Base-by-base conservation (phyloP, 2,329 filamentous ascomycete species). In the Triangularia verruculosa region DNA sequence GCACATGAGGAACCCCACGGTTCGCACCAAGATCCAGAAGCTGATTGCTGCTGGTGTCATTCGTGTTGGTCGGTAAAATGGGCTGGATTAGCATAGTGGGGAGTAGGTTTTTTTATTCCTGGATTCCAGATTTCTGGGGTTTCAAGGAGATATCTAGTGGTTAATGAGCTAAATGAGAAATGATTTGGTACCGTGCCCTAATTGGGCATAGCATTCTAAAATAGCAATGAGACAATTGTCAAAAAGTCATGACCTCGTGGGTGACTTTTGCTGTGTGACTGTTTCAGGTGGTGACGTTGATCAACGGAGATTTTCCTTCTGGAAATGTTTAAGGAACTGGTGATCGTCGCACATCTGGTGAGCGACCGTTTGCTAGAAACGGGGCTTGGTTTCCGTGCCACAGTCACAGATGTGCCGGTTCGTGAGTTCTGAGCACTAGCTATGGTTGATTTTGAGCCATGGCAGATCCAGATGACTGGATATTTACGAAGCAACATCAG, bases 21-120 rank as follows among this genome's bases (percentile, higher is more conserved):
- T 99, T 70, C 85, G 88, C 65, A 86, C 86, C 72, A 97, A 97
- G 85, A 90, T 99, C 68, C 92, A 97, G 83, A 97, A 97, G 81
- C 81, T 98, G 72, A 89, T 97, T 69, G 92, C 92, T 61, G 93
- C 94, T 52, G 93, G 95, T 73, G 93, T 97, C 13, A 97, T 97
- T 72, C 87, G 91, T 52, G 83, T 94, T 69, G 90, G 91, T 25
- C 61, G 69, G 43, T 72, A 69, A 69, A 39, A 51, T 4, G 52
- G 17, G 39, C 20, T 59, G 34, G n/a, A 20, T 25, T 28, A 27
- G 47, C 9, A 24, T 53, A 8, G 55, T 27, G 3, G 13, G 17
- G 43, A n/a, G 43, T 24, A n/a, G 60, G 39, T 54, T 24, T n/a
- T 47, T 47, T 47, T 9, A 47, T 47, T 47, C n/a, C 39, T 47